These are phyloP conservation scores for Nyctanthes arbortristis DNA, from an alignment of 257 asterid species.

Conservation along the genomic window DNA sequence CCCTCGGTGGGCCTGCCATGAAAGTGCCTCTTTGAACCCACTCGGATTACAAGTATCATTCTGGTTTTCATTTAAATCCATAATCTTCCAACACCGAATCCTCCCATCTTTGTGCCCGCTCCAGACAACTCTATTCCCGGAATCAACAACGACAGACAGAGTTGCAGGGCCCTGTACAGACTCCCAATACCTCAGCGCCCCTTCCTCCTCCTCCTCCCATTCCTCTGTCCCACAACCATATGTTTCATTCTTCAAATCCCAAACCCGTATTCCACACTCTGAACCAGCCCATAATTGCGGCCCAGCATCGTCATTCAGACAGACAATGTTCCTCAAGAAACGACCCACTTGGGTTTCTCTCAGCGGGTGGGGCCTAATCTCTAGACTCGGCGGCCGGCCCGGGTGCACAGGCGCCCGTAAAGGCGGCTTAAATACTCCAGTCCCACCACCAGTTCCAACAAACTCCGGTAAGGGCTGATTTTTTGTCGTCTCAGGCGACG, in stretches of 20 bases:
- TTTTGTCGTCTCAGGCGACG: conserved; percentile 29
- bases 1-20: conserved; percentile 94
- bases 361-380: conserved; percentile 86
- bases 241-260: conserved; percentile 67
- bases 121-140: conserved; percentile 78
- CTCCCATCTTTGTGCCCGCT: conserved; percentile 94
- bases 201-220: conserved; percentile 58
- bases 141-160: conserved; percentile 76
- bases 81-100: conserved; percentile 83
- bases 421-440: conserved; percentile 68
- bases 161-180: conserved; percentile 55
- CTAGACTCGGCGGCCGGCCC: conserved; percentile 74
- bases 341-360: conserved; percentile 77
- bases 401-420: conserved; percentile 67
- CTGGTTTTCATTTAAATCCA: conserved; percentile 37
- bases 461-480: conserved; percentile 68
- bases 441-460: conserved; percentile 59
- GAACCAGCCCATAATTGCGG: conserved; percentile 91
- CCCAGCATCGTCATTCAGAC: conserved; percentile 58
- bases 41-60: conserved; percentile 27
- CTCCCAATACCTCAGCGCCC: conserved; percentile 63
- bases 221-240: conserved; percentile 48
- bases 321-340: conserved; percentile 62
- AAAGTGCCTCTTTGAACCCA: conserved; percentile 58
- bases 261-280: conserved; percentile 74